Evolutionary conservation across 2,329 filamentous ascomycete genomes (phyloP).

Genomic region (Saccharata proteae): DNA sequence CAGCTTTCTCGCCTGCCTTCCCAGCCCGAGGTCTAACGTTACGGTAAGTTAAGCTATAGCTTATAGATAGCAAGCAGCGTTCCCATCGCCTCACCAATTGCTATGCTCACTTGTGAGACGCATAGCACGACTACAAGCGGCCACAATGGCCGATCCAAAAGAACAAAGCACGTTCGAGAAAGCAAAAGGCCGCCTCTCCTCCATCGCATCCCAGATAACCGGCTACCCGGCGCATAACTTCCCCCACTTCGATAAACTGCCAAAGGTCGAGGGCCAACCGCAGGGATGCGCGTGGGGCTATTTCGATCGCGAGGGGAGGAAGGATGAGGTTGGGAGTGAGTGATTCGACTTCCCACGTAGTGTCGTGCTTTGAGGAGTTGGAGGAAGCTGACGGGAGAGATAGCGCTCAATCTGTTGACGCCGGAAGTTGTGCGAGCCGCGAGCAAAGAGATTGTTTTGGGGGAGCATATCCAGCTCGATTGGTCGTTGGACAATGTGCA

Average conservation of each 20-base stretch:
- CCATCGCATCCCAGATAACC: conserved; percentile 10
- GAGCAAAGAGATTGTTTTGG: neutral
- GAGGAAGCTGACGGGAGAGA: no score
- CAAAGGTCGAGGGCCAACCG: conserved; percentile 19
- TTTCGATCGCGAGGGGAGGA: conserved; percentile 22
- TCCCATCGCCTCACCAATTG: no score
- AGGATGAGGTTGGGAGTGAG: neutral
- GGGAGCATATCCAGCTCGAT: neutral
- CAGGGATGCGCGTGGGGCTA: conserved; percentile 23
- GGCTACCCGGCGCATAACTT: conserved; percentile 14
- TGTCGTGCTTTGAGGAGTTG: no score
- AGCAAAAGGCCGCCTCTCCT: conserved; percentile 12
- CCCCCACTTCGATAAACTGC: conserved; percentile 21
- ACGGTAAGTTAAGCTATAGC: no score
- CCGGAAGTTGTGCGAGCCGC: neutral
- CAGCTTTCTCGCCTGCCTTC: no score
- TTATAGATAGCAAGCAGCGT: no score
- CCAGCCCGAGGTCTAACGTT: no score
- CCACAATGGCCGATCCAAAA: no score
- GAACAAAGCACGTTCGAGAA: conserved; percentile 8
- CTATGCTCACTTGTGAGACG: no score
- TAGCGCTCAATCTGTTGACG: conserved; percentile 1
- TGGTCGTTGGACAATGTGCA: conserved; percentile 2
- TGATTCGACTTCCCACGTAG: no score
- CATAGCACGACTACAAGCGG: no score